These are phyloP conservation scores for Elsinoe necatrix DNA, from an alignment of 2,329 filamentous ascomycete species.

Conservation along the genomic window DNA sequence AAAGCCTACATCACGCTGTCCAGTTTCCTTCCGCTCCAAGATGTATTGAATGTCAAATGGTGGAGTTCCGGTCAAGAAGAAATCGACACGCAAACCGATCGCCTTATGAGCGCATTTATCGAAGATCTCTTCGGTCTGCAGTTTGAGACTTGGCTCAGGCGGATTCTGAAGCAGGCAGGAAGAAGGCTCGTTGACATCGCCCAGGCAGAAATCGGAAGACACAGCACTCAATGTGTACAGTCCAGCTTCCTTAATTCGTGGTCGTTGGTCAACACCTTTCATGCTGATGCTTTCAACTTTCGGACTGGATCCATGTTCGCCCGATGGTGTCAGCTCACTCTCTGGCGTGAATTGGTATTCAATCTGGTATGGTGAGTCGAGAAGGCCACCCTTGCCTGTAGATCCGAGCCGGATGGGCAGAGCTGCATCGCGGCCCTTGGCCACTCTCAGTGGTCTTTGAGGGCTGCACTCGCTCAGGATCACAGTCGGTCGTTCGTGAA, in stretches of 20 bases:
- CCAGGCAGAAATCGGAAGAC: constrained; percentile 70
- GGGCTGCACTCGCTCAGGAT: constrained; percentile 67
- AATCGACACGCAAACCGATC: constrained; percentile 76
- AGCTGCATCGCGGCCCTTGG: constrained; percentile 58
- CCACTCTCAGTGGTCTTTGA: constrained; percentile 72
- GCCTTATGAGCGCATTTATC: constrained; percentile 94
- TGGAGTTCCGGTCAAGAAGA: constrained; percentile 86
- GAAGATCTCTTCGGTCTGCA: constrained; percentile 72
- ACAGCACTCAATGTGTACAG: constrained; percentile 79
- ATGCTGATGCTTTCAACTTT: constrained; percentile 44
- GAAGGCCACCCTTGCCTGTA: constrained; percentile 47
- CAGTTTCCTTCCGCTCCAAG: constrained; percentile 53
- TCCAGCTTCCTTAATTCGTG: constrained; percentile 65
- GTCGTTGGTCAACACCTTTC: constrained; percentile 54
- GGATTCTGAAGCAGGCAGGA: constrained; percentile 91
- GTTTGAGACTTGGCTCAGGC: constrained; percentile 67
- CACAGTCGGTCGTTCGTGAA: constrained; percentile 76
- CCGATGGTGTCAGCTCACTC: constrained; percentile 57
- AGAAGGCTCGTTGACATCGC: constrained; percentile 85
- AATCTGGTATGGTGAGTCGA: constrained; percentile 61
- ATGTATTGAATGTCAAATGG: constrained; percentile 80
- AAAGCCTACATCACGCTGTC: constrained; percentile 40
- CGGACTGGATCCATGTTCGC: constrained; percentile 47
- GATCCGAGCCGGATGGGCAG: constrained; percentile 66
- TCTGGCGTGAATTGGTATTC: constrained; percentile 76